Evolutionary conservation across 805 yeast genomes (phyloP), one percentile per base, ranked within the genome.

Genomic region (Gaillardinia entomophila): DNA sequence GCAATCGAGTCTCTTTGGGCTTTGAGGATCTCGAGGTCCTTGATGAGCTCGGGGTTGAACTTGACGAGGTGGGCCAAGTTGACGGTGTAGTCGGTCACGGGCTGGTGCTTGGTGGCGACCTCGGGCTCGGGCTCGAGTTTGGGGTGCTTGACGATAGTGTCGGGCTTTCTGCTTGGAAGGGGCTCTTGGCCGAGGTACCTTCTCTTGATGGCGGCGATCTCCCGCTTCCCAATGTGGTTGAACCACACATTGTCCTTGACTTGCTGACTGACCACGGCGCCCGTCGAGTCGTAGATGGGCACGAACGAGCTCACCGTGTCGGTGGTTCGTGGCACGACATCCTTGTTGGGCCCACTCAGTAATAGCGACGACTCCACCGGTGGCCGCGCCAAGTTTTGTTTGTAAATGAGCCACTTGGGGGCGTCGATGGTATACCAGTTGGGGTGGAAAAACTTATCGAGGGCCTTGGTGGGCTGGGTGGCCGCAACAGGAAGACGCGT

Each of bases 351-450:
- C 20, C 45, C 49, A 35, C 37, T 44, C 34, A 46, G 51, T 20
- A 53, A 49, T 35, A 60, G 50, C 3, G 46, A 55, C 3, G 66
- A 51, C 24, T 38, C 41, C 27, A 56, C 33, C 0, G 54, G 53
- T n/a, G 67, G 58, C 30, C 42, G 46, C 30, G 45, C 34, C 6
- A 48, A 33, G 18, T 41, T 45, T 10, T 42, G 40, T 24, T 51
- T 57, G 35, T 66, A 66, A 13, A 43, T 48, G 34, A 66, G 47
- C 72, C 72, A 66, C 22, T 57, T 59, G n/a, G 71, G 70, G 7
- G 60, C 51, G 10, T 58, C 57, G 16, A 66, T 53, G 11, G 68
- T 65, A 31, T 64, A 66, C 72, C 72, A 66, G 31, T 60, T 64
- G 4, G 70, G 68, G 37, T 63, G 67, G 46, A 64, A 61, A 45